Evolutionary conservation across 1,284 basidiomycete genomes (phyloP).

Genomic region (Cryptococcus sp.): DNA sequence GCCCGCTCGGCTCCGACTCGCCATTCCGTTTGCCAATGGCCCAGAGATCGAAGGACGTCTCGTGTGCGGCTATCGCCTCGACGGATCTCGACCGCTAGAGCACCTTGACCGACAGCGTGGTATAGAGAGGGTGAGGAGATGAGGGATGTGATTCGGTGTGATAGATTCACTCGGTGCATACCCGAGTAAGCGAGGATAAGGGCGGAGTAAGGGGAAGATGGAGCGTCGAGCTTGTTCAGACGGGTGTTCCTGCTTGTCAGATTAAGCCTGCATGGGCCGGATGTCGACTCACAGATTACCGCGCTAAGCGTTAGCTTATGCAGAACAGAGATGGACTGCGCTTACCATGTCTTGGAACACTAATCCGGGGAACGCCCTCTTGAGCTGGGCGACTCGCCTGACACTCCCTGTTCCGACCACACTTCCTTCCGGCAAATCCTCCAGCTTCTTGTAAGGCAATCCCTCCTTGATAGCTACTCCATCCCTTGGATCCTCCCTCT

Average conservation of each 20-base stretch:
- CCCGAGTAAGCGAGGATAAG: slow-evolving; percentile 93
- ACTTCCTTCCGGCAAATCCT: slow-evolving; percentile 80
- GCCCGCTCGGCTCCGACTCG: slow-evolving; percentile 77
- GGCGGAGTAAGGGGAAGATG: slow-evolving; percentile 76
- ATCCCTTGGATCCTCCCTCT: slow-evolving; percentile 87
- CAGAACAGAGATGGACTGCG: slow-evolving; percentile 22
- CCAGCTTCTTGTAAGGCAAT: slow-evolving; percentile 65
- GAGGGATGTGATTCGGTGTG: slow-evolving; percentile 73
- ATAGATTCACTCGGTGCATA: slow-evolving; percentile 74
- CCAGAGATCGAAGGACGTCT: slow-evolving; percentile 62
- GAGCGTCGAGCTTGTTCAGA: slow-evolving; percentile 82
- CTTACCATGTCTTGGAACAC: slow-evolving; percentile 85
- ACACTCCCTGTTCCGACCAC: slow-evolving; percentile 95
- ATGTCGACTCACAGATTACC: slow-evolving; percentile 20
- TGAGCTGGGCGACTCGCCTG: slow-evolving; percentile 84
- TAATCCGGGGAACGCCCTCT: slow-evolving; percentile 71
- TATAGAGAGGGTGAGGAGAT: slow-evolving; percentile 70
- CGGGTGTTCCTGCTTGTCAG: slow-evolving; percentile 59
- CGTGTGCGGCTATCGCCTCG: slow-evolving; percentile 61
- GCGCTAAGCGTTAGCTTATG: slow-evolving; percentile 12
- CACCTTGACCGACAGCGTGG: slow-evolving; percentile 93
- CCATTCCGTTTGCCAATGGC: slow-evolving; percentile 72
- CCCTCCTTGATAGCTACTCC: slow-evolving; percentile 82
- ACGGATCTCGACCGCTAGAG: slow-evolving; percentile 83
- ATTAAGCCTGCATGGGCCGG: background rate